A percentile compares a stretch with the other conserved stretches of the same genome.
These are phyloP conservation scores for Xylaria sp. DNA, from an alignment of 2,329 filamentous ascomycete genomes.

Conservation along the genomic window DNA sequence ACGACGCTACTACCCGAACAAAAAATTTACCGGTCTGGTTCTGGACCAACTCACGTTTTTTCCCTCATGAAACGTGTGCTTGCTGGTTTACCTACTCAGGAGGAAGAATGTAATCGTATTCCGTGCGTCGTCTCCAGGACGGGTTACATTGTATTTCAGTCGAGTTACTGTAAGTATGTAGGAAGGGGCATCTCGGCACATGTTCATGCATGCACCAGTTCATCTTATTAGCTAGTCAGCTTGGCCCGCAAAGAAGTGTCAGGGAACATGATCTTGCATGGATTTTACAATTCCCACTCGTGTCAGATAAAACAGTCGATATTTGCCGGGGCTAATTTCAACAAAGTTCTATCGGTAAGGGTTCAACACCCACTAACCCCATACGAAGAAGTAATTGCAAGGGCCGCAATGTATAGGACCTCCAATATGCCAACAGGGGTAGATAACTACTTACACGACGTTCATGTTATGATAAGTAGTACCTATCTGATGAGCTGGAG, in stretches of 20 bases:
- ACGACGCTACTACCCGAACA: neutral
- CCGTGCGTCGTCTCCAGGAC: conserved; percentile 1
- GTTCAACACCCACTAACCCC: conserved; percentile 8
- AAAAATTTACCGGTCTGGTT: neutral
- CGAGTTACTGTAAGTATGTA: neutral
- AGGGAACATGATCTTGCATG: conserved; percentile 32
- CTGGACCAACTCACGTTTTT: neutral
- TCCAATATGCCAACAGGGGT: conserved; percentile 12
- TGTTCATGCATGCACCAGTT: conserved; percentile 31
- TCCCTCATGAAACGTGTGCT: neutral
- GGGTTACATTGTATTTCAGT: neutral
- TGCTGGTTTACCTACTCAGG: neutral
- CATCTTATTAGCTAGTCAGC: conserved; percentile 16
- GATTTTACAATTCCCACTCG: conserved; percentile 19
- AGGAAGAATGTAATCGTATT: neutral
- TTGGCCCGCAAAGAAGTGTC: conserved; percentile 27
- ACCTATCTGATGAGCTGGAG: neutral
- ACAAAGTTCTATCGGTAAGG: conserved; percentile 1
- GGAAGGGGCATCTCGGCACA: conserved; percentile 30
- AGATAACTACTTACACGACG: neutral
- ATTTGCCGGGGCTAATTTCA: conserved; percentile 34
- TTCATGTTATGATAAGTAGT: neutral
- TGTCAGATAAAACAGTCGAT: conserved; percentile 22
- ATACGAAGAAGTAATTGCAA: neutral
- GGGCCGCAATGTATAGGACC: neutral